phyloP scores from a whole-genome alignment of 495 filamentous ascomycete genomes.

The Tuber borchii region DNA sequence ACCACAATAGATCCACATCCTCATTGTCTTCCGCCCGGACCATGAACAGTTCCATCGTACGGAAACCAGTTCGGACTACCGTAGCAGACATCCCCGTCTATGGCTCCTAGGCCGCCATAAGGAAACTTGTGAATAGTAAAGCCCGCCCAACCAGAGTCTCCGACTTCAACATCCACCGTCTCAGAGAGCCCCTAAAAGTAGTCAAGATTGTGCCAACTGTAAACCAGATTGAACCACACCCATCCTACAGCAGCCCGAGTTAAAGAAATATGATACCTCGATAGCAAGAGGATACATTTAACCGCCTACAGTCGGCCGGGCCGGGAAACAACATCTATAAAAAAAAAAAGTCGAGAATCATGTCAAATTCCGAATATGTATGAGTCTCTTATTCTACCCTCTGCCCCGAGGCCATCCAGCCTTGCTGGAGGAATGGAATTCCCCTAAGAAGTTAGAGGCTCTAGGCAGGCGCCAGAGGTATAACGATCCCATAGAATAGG shows the following conservation, averaged over 20 bases:
- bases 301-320: conserved; percentile 57
- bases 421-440: conserved; percentile 43
- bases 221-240: conserved; percentile 91
- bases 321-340: conserved; percentile 54
- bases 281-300: conserved; percentile 51
- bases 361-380: conserved; percentile 52
- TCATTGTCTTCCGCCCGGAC: conserved; percentile 56
- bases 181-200: conserved; percentile 64
- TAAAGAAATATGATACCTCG: conserved; percentile 49
- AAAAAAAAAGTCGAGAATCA: conserved; percentile 49
- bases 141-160: conserved; percentile 71
- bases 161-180: conserved; percentile 69
- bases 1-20: conserved; percentile 59
- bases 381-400: conserved; percentile 9
- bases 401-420: neutral
- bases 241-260: conserved; percentile 58
- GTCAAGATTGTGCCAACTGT: conserved; percentile 66
- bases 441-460: conserved; percentile 46
- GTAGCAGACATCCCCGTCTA: conserved; percentile 41
- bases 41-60: conserved; percentile 34
- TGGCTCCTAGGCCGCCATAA: conserved; percentile 74
- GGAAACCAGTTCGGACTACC: conserved; percentile 8
- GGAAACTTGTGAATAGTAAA: conserved; percentile 63
- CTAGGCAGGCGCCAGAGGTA: conserved; percentile 49
- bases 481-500: conserved; percentile 51